phyloP scores from a whole-genome alignment of 805 yeast genomes.

The Blastobotrys mokoenaii region DNA sequence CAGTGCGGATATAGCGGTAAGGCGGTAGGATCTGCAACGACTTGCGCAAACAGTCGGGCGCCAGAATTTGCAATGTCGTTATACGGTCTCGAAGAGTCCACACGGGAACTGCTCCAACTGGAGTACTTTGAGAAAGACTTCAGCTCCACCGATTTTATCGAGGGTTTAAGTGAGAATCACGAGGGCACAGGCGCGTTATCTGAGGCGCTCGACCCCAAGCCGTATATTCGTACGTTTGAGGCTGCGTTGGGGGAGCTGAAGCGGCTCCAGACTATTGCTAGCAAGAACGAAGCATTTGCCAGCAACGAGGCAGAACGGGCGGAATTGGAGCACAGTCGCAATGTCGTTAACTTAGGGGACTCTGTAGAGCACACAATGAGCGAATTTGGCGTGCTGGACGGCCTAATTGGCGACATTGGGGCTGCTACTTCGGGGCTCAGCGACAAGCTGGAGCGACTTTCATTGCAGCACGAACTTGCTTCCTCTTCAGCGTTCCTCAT shows the following conservation, averaged over 20 bases:
- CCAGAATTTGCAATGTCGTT: neutral
- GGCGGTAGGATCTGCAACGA: too few species aligned
- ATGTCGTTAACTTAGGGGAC: conserved; percentile 47
- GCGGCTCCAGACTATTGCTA: conserved; percentile 49
- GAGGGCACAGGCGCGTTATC: conserved; percentile 22
- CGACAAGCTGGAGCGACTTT: conserved; percentile 29
- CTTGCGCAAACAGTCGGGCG: too few species aligned
- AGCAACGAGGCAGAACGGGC: conserved; percentile 49
- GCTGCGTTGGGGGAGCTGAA: conserved; percentile 68
- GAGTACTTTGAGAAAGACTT: conserved; percentile 31
- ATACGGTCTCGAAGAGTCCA: conserved; percentile 27
- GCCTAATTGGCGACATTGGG: conserved; percentile 23
- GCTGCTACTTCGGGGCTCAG: conserved; percentile 25
- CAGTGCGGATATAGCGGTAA: too few species aligned
- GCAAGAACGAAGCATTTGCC: conserved; percentile 39
- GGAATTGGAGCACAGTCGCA: conserved; percentile 60
- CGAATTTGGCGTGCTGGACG: conserved; percentile 31
- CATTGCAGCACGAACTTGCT: conserved; percentile 67
- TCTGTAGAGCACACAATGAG: conserved; percentile 33
- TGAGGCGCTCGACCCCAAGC: conserved; percentile 70
- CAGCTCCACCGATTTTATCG: conserved; percentile 72
- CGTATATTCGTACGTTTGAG: conserved; percentile 89
- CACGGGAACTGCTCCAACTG: conserved; percentile 24
- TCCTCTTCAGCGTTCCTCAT: conserved; percentile 63
- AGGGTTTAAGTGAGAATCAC: conserved; percentile 66